Percentiles rank a stretch among this genome's conserved stretches.
Evolutionary conservation across 2,329 filamentous ascomycete genomes (phyloP).

Genomic region (Graphilbum sp.): DNA sequence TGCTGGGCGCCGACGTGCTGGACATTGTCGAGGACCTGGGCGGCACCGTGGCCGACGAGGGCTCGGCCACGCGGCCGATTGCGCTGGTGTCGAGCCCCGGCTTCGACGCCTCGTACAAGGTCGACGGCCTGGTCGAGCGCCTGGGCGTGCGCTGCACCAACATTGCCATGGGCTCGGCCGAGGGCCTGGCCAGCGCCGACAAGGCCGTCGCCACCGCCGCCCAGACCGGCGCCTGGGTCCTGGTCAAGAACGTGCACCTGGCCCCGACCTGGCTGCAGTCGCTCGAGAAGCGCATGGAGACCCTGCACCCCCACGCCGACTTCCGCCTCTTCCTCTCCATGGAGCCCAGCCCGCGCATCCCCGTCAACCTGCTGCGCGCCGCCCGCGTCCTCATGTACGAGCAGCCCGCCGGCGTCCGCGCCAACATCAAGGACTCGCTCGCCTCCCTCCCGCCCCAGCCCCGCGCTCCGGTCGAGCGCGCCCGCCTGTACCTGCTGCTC

Average conservation of each 20-base stretch:
- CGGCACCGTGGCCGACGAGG: constrained; percentile 71
- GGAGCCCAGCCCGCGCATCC: constrained; percentile 94
- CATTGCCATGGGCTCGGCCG: constrained; percentile 97
- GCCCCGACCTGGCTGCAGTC: constrained; percentile 94
- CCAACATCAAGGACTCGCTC: constrained; percentile 98
- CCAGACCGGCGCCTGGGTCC: constrained; percentile 83
- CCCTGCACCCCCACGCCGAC: constrained; percentile 80
- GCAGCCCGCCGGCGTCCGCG: constrained; percentile 87
- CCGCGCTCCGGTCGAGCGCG: constrained; percentile 68
- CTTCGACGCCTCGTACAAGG: constrained; percentile 98
- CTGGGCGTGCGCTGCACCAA: constrained; percentile 75
- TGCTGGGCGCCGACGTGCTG: constrained; percentile 72
- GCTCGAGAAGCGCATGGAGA: constrained; percentile 90
- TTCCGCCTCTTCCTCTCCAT: constrained; percentile 96
- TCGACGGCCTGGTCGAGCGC: constrained; percentile 82
- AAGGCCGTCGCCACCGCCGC: constrained; percentile 90
- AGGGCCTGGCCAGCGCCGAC: constrained; percentile 81
- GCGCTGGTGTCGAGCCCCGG: constrained; percentile 88
- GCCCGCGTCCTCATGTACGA: constrained; percentile 95
- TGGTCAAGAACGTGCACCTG: constrained; percentile 97
- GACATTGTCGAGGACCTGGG: constrained; percentile 75
- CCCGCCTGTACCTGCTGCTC: constrained; percentile 74
- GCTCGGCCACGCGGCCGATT: constrained; percentile 70
- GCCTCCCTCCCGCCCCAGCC: constrained; percentile 63
- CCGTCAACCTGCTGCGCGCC: constrained; percentile 84